Conservation (phyloP, 2,329 filamentous ascomycete genomes). For the Aspergillus spinulosporus region DNA sequence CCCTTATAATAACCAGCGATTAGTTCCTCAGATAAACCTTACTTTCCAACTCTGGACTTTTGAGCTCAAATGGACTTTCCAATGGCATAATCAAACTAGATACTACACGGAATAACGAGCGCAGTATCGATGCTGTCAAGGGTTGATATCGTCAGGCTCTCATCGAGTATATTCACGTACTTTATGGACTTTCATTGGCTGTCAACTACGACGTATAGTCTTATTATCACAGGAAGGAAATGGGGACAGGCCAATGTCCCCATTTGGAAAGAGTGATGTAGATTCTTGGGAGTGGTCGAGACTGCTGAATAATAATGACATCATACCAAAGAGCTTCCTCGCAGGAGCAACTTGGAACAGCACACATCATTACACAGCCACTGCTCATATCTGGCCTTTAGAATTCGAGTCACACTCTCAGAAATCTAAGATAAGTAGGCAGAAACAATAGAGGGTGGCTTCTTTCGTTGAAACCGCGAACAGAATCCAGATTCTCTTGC, state of each 20-base stretch:
- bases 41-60: no score
- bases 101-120: no score
- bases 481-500: neutral
- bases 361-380: neutral
- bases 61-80: no score
- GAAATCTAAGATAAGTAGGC: neutral
- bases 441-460: neutral
- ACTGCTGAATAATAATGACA: slow-evolving; percentile 16
- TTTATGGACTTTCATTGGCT: no score
- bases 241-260: neutral
- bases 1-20: slow-evolving; percentile 14
- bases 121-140: no score
- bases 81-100: no score
- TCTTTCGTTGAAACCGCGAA: neutral
- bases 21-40: neutral
- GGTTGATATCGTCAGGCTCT: no score
- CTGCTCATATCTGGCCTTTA: neutral
- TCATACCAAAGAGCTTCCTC: neutral
- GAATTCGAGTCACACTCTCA: neutral
- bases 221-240: no score
- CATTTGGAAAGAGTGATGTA: neutral
- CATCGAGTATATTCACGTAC: no score
- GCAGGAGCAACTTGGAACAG: slow-evolving; percentile 1
- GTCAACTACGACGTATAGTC: no score
- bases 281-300: neutral